Evolutionary conservation across 306 rosid species (phyloP).

Genomic region (Fragaria nilgerrensis): DNA sequence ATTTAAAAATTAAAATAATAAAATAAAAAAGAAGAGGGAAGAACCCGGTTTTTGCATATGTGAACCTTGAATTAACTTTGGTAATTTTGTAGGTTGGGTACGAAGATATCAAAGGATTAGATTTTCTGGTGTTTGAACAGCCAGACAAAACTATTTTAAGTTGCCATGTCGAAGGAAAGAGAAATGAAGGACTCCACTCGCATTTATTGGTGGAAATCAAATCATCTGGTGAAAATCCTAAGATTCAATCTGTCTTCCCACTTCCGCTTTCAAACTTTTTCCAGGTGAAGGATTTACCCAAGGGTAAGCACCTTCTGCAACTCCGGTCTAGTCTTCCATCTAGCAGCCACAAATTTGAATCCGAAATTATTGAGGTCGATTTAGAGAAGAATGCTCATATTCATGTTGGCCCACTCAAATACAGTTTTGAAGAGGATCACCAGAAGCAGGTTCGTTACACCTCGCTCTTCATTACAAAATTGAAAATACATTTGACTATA

Average conservation of each 20-base stretch:
- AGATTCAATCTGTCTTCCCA: slow-evolving; percentile 69
- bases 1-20: background rate
- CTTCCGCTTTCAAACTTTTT: slow-evolving; percentile 90
- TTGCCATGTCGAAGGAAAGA: slow-evolving; percentile 87
- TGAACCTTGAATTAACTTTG: slow-evolving; percentile 24
- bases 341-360: slow-evolving; percentile 72
- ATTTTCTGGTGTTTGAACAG: slow-evolving; percentile 90
- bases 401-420: slow-evolving; percentile 89
- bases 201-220: slow-evolving; percentile 82
- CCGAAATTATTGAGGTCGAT: slow-evolving; percentile 80
- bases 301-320: slow-evolving; percentile 78
- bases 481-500: background rate
- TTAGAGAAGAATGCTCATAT: slow-evolving; percentile 65
- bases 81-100: slow-evolving; percentile 64
- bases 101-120: slow-evolving; percentile 77
- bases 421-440: slow-evolving; percentile 53
- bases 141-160: slow-evolving; percentile 89
- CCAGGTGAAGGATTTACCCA: slow-evolving; percentile 85
- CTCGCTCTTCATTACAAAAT: background rate
- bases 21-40: background rate
- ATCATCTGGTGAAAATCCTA: slow-evolving; percentile 63
- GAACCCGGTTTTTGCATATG: background rate
- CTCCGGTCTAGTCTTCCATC: slow-evolving; percentile 65
- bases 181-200: slow-evolving; percentile 60
- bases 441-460: slow-evolving; percentile 67